phyloP scores from a whole-genome alignment of 208 protist genomes.

The Jaenimonas drosophilae region DNA sequence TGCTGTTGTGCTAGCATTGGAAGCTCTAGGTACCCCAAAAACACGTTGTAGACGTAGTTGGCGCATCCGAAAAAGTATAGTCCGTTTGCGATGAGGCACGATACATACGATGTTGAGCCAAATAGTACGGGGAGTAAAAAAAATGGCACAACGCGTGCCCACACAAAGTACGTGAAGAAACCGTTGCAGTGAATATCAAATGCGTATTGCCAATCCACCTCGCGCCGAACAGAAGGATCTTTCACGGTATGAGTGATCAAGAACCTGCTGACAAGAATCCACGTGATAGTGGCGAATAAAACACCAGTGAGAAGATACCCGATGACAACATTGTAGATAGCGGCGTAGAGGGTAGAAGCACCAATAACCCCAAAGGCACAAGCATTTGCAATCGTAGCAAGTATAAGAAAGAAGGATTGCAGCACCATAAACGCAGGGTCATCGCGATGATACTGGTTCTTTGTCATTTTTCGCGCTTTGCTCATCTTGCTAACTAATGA shows the following conservation, averaged over 20 bases:
- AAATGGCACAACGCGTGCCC: conserved; percentile 87
- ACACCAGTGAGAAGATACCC: conserved; percentile 63
- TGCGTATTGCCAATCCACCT: conserved; percentile 92
- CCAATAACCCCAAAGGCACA: conserved; percentile 11
- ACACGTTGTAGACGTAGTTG: conserved; percentile 88
- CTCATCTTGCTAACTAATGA: conserved; percentile 84
- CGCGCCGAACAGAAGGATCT: too few species aligned
- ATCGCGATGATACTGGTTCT: conserved; percentile 96
- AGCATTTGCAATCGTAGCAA: conserved; percentile 29
- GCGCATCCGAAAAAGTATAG: conserved; percentile 46
- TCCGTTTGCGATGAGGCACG: conserved; percentile 39
- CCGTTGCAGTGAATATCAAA: conserved; percentile 98
- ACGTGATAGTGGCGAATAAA: conserved; percentile 60
- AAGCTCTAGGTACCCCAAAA: conserved; percentile 90
- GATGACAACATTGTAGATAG: conserved; percentile 50
- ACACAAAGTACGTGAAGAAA: conserved; percentile 93
- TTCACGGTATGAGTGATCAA: too few species aligned
- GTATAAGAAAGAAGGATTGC: conserved; percentile 72
- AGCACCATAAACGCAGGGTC: conserved; percentile 95
- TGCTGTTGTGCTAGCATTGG: conserved; percentile 81
- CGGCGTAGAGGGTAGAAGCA: conserved; percentile 19
- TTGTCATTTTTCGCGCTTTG: conserved; percentile 90
- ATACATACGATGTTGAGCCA: conserved; percentile 14
- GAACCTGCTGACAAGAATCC: conserved; percentile 59
- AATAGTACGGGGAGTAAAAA: conserved; percentile 46